Evolutionary conservation across 1,284 basidiomycete genomes (phyloP).

Genomic region (Irpex rosettiformis): DNA sequence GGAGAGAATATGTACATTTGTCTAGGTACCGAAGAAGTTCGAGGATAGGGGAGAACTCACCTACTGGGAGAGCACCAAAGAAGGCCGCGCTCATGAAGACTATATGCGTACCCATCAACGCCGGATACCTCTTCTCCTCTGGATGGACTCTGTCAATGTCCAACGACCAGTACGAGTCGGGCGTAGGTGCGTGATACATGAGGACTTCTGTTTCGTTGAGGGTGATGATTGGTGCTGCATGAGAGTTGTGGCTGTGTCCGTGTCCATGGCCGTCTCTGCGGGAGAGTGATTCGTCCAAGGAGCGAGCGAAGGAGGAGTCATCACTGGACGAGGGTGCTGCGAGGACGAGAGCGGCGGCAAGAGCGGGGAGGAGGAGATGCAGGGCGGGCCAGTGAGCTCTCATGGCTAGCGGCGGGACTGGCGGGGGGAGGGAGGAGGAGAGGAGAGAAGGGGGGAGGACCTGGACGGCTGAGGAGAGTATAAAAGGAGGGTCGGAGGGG

Average conservation of each 20-base stretch:
- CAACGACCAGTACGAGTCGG: constrained; percentile 75
- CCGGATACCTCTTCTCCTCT: constrained; percentile 48
- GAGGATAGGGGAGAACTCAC: constrained; percentile 37
- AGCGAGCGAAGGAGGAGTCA: constrained; percentile 7
- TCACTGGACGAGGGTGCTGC: constrained; percentile 20
- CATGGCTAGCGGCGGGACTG: constrained; percentile 26
- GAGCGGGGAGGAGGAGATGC: constrained; percentile 29
- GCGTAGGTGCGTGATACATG: constrained; percentile 60
- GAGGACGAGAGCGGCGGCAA: constrained; percentile 23
- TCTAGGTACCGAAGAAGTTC: constrained; percentile 1
- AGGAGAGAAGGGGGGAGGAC: constrained; percentile 12
- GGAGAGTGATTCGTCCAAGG: constrained; percentile 18
- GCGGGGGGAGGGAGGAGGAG: constrained; percentile 14
- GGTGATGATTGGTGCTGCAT: constrained; percentile 48
- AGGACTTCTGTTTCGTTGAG: constrained; percentile 75
- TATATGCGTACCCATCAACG: constrained; percentile 64
- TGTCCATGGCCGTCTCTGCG: constrained; percentile 30
- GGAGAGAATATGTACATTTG: constrained; percentile 4
- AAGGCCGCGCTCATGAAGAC: constrained; percentile 71
- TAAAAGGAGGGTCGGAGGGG: constrained; percentile 16
- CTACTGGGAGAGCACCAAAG: constrained; percentile 70
- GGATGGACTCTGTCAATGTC: constrained; percentile 58
- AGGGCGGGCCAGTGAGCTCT: constrained; percentile 28
- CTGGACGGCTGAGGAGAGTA: constrained; percentile 7
- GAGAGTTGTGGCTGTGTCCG: constrained; percentile 40